Conservation (phyloP, 202 grass and related monocot genomes). For the Saccharum hybrid region DNA sequence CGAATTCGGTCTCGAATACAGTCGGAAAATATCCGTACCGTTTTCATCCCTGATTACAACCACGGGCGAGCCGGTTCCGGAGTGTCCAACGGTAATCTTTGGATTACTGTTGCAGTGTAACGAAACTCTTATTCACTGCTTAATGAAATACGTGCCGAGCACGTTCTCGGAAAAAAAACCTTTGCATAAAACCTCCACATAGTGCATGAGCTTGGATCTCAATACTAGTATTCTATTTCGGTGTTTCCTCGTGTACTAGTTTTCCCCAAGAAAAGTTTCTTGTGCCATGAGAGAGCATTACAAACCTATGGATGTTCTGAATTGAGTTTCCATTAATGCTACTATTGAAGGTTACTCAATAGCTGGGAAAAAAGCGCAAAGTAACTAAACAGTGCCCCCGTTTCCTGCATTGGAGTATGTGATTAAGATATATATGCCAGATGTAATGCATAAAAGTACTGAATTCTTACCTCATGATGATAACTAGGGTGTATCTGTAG, state of each 20-base stretch:
- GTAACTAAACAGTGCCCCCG: neutral
- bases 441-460: neutral
- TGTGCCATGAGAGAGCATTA: neutral
- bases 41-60: too few relatives aligned
- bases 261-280: conserved; percentile 24
- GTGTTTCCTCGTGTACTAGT: neutral
- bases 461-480: conserved; percentile 41
- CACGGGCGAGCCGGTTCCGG: too few relatives aligned
- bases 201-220: too few relatives aligned
- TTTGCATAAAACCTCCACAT: too few relatives aligned
- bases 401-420: neutral
- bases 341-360: conserved; percentile 14
- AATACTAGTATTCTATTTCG: too few relatives aligned
- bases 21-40: too few relatives aligned
- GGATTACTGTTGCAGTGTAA: too few relatives aligned
- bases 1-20: too few relatives aligned
- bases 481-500: conserved; percentile 6
- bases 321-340: neutral
- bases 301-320: conserved; percentile 1
- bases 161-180: too few relatives aligned
- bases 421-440: conserved; percentile 16
- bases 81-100: too few relatives aligned
- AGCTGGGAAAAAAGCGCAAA: neutral
- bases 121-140: too few relatives aligned
- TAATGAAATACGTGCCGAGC: too few relatives aligned